These are phyloP conservation scores for Lentinula lateritia DNA, from an alignment of 768 basidiomycete species.

Conservation along the genomic window DNA sequence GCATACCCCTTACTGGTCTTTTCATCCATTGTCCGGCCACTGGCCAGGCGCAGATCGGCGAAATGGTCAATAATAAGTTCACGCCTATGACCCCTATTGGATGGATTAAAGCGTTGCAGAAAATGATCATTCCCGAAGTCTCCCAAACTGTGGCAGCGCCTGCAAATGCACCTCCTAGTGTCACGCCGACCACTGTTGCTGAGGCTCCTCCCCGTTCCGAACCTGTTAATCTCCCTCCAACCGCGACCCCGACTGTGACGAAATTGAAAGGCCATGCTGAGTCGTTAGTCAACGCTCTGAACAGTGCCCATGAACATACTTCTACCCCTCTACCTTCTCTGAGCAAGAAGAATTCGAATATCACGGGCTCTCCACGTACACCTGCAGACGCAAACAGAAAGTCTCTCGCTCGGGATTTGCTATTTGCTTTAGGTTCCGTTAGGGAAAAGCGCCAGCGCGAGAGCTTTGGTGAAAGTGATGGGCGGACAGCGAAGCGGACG, in stretches of 20 bases:
- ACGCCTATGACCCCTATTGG: background rate
- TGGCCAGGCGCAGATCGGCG: background rate
- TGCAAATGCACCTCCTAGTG: background rate
- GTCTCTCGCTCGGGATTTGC: conserved; percentile 50
- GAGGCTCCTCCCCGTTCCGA: background rate
- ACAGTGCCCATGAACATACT: background rate
- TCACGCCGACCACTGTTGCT: background rate
- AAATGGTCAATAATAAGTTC: background rate
- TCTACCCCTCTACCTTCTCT: background rate
- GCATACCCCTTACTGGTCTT: background rate
- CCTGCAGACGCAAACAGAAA: conserved; percentile 42
- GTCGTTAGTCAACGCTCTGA: background rate
- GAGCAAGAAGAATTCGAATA: background rate
- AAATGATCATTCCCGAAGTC: background rate
- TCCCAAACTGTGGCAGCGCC: too few relatives aligned
- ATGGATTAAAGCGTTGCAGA: background rate
- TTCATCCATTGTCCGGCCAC: background rate
- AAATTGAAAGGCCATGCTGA: background rate
- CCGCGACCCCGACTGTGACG: background rate
- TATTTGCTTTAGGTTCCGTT: conserved; percentile 41
- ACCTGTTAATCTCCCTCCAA: background rate
- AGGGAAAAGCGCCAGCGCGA: background rate
- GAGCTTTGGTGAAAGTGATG: background rate
- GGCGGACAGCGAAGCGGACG: background rate
- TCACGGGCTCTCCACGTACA: conserved; percentile 7